Evolutionary conservation across 495 filamentous ascomycete genomes (phyloP).

Genomic region (Niebla homalea): DNA sequence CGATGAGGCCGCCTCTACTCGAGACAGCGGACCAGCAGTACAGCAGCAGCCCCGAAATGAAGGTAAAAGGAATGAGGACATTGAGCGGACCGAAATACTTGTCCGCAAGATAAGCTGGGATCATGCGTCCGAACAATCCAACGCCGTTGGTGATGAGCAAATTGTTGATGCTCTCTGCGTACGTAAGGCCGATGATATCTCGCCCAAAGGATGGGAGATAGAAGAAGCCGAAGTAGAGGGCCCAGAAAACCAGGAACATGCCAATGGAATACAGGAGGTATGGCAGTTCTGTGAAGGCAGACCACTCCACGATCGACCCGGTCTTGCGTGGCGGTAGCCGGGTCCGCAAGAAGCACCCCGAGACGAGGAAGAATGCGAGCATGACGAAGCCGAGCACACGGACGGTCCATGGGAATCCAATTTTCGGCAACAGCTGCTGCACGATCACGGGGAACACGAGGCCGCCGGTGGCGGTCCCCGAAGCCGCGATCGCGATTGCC

Average conservation of each 20-base stretch:
- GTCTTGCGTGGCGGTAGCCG: slow-evolving; percentile 49
- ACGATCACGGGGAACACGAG: slow-evolving; percentile 64
- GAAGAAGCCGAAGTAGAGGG: slow-evolving; percentile 53
- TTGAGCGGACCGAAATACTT: slow-evolving; percentile 42
- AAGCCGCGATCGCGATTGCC: slow-evolving; percentile 54
- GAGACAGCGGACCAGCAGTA: slow-evolving; percentile 45
- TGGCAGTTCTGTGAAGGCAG: slow-evolving; percentile 50
- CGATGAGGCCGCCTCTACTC: slow-evolving; percentile 34
- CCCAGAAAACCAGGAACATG: slow-evolving; percentile 54
- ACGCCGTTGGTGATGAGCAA: slow-evolving; percentile 55
- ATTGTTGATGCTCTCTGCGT: slow-evolving; percentile 43
- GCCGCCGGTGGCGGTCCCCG: slow-evolving; percentile 62
- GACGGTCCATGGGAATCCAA: slow-evolving; percentile 74
- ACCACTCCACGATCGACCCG: slow-evolving; percentile 53
- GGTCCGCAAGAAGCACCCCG: slow-evolving; percentile 42
- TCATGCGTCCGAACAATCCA: slow-evolving; percentile 43
- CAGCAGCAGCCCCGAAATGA: slow-evolving; percentile 30
- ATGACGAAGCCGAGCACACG: slow-evolving; percentile 62
- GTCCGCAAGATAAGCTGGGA: slow-evolving; percentile 50
- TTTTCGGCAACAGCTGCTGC: slow-evolving; percentile 47
- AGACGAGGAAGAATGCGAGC: slow-evolving; percentile 40
- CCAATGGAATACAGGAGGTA: slow-evolving; percentile 56
- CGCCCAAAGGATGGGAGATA: slow-evolving; percentile 40
- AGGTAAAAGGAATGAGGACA: slow-evolving; percentile 31
- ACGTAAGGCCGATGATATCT: slow-evolving; percentile 40